These are phyloP conservation scores for Asterophora parasitica DNA, from an alignment of 768 basidiomycete species.

Conservation along the genomic window DNA sequence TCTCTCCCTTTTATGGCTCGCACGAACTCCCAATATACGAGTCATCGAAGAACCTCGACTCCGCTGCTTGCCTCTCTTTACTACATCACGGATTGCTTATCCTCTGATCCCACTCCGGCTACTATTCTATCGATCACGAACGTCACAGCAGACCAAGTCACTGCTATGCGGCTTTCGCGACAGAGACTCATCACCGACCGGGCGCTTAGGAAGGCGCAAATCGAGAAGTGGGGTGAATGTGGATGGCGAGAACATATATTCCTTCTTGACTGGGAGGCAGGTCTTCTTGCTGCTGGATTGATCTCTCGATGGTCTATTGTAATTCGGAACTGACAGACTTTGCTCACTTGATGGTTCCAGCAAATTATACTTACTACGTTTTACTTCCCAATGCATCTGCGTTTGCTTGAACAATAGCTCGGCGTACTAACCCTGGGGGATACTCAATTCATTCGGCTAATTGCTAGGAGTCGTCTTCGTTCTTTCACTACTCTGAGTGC, in stretches of 20 bases:
- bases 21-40: constrained; percentile 14
- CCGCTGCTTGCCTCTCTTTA: constrained; percentile 35
- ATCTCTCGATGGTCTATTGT: constrained; percentile 45
- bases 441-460: too few species aligned
- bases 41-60: constrained; percentile 25
- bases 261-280: constrained; percentile 49
- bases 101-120: constrained; percentile 20
- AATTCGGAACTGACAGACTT: constrained; percentile 18
- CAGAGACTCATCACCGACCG: constrained; percentile 24
- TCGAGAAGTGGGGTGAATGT: constrained; percentile 26
- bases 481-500: too few species aligned
- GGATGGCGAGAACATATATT: constrained; percentile 45
- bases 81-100: constrained; percentile 32
- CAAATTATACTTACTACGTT: background rate
- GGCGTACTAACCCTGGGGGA: too few species aligned
- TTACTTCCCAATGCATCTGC: background rate
- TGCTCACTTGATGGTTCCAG: too few species aligned
- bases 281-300: constrained; percentile 38
- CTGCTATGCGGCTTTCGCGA: constrained; percentile 20
- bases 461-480: too few species aligned
- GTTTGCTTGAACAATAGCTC: too few species aligned
- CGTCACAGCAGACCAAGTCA: constrained; percentile 32
- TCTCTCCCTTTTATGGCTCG: constrained; percentile 39
- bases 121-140: constrained; percentile 33
- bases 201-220: constrained; percentile 22